Evolutionary conservation across 768 basidiomycete genomes (phyloP).

Genomic region (Fistulinella prunicolor): DNA sequence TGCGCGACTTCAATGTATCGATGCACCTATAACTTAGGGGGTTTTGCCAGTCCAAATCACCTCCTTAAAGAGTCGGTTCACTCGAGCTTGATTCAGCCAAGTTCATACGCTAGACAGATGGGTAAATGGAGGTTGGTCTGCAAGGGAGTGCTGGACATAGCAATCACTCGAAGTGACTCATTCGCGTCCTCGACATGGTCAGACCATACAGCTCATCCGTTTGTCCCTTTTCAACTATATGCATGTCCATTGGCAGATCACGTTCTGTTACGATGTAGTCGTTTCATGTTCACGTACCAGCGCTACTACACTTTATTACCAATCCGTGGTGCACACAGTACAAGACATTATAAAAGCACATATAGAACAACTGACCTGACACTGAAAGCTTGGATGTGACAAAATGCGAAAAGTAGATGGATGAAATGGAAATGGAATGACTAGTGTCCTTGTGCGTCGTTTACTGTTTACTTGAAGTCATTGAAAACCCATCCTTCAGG

Average conservation of each 20-base stretch:
- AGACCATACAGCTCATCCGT: too few relatives aligned
- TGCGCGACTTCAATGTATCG: background rate
- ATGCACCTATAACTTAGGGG: slow-evolving; percentile 52
- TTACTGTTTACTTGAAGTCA: slow-evolving; percentile 37
- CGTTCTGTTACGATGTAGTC: too few relatives aligned
- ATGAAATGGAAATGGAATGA: slow-evolving; percentile 23
- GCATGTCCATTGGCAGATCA: too few relatives aligned
- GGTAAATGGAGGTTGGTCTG: too few relatives aligned
- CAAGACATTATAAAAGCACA: slow-evolving; percentile 34
- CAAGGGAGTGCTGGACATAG: too few relatives aligned
- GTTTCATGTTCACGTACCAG: slow-evolving; percentile 31
- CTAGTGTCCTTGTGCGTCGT: slow-evolving; percentile 15
- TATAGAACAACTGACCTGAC: slow-evolving; percentile 28
- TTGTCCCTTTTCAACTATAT: too few relatives aligned
- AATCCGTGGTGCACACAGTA: slow-evolving; percentile 23
- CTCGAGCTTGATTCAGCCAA: slow-evolving; percentile 54
- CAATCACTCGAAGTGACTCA: too few relatives aligned
- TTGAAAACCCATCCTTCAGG: slow-evolving; percentile 74
- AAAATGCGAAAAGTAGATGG: slow-evolving; percentile 26
- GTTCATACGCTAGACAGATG: background rate
- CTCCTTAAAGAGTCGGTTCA: slow-evolving; percentile 62
- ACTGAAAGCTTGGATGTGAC: slow-evolving; percentile 19
- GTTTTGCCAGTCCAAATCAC: slow-evolving; percentile 69
- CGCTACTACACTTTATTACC: slow-evolving; percentile 30
- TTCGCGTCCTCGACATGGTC: too few relatives aligned